phyloP scores from a whole-genome alignment of 352 stramenopile species.

The Phytopythium montanum region DNA sequence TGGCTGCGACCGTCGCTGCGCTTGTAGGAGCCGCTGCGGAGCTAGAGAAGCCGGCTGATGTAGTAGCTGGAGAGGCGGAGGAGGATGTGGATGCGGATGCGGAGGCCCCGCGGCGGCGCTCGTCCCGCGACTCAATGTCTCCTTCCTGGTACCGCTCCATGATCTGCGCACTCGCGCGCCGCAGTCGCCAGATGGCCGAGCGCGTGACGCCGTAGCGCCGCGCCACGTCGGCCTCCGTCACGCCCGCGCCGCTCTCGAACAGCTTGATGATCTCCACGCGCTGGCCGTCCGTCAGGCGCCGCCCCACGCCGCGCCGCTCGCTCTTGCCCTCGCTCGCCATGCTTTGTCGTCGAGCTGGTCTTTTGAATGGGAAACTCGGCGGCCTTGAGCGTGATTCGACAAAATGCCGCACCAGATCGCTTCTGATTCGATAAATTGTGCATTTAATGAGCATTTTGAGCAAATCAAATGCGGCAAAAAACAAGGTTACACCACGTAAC shows the following conservation, averaged over 20 bases:
- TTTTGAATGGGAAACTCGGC: too few relatives aligned
- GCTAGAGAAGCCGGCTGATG: too few relatives aligned
- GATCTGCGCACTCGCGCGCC: conserved; percentile 28
- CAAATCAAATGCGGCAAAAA: too few relatives aligned
- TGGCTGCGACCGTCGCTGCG: not conserved
- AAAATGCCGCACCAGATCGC: too few relatives aligned
- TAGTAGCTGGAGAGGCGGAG: not conserved
- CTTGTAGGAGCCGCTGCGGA: not conserved
- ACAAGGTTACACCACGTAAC: too few relatives aligned
- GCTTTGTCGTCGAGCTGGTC: too few relatives aligned
- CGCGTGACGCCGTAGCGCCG: conserved; percentile 42
- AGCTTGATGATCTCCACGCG: conserved; percentile 54
- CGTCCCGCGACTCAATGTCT: conserved; percentile 34
- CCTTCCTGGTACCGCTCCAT: conserved; percentile 42
- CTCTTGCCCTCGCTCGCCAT: not conserved
- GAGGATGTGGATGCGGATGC: not conserved
- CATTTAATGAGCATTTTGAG: too few relatives aligned
- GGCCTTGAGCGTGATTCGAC: too few relatives aligned
- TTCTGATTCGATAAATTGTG: too few relatives aligned
- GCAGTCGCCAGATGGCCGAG: conserved; percentile 42
- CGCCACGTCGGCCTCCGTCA: conserved; percentile 38
- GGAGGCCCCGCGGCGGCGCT: conserved; percentile 22
- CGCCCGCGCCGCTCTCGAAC: conserved; percentile 30
- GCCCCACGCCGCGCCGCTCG: conserved; percentile 34
- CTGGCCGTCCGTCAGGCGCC: conserved; percentile 43